These are phyloP conservation scores for Pichia sp. DNA, from an alignment of 1,139 yeast genomes.

Conservation along the genomic window DNA sequence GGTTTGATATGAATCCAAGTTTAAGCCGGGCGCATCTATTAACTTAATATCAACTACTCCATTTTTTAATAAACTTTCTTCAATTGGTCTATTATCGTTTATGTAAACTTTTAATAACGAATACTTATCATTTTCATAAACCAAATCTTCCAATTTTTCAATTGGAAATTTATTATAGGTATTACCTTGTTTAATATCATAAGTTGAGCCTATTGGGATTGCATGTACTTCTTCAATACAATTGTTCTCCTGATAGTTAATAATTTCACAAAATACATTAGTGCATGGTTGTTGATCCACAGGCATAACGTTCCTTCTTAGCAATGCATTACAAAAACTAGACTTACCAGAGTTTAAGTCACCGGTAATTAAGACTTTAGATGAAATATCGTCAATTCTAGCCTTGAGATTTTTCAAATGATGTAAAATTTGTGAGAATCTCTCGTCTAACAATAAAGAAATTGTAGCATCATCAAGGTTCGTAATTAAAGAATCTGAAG, in stretches of 20 bases:
- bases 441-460: conserved; percentile 59
- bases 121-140: conserved; percentile 67
- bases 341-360: conserved; percentile 97
- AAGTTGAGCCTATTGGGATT: conserved; percentile 55
- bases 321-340: conserved; percentile 85
- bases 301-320: conserved; percentile 74
- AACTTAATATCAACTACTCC: conserved; percentile 90
- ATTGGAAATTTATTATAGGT: conserved; percentile 57
- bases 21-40: conserved; percentile 96
- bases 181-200: conserved; percentile 55
- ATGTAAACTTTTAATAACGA: conserved; percentile 75
- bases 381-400: conserved; percentile 84
- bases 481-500: conserved; percentile 39
- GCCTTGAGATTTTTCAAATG: conserved; percentile 72
- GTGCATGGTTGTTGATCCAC: conserved; percentile 99
- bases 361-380: conserved; percentile 94
- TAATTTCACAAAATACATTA: conserved; percentile 89
- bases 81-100: conserved; percentile 63
- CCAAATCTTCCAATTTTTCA: conserved; percentile 59
- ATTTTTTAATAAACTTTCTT: conserved; percentile 70
- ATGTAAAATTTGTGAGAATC: conserved; percentile 52
- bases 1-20: conserved; percentile 89
- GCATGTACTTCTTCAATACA: conserved; percentile 92
- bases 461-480: conserved; percentile 60
- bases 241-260: conserved; percentile 73